These are phyloP conservation scores for Emergomyces pasteurianus DNA, from an alignment of 2,329 filamentous ascomycete genomes.

Conservation along the genomic window DNA sequence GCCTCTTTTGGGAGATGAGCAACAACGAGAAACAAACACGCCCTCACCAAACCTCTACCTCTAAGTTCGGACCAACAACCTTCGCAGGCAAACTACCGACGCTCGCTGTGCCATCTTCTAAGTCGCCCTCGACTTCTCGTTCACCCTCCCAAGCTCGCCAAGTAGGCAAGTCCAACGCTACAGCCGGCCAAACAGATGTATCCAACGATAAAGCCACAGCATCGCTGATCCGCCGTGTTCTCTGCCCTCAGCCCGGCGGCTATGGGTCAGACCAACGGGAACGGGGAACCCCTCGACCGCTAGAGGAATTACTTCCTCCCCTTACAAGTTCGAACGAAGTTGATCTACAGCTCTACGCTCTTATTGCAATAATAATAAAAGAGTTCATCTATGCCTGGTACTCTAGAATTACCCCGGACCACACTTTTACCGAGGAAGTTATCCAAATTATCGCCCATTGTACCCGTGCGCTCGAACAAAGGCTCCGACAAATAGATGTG, in stretches of 20 bases:
- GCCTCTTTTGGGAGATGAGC: conserved; percentile 26
- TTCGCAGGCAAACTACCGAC: conserved; percentile 22
- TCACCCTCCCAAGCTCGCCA: conserved; percentile 20
- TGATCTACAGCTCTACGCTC: conserved; percentile 83
- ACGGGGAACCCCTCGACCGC: conserved; percentile 50
- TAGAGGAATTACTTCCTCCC: conserved; percentile 75
- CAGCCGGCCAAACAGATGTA: conserved; percentile 32
- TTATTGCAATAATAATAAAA: conserved; percentile 78
- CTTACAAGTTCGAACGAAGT: conserved; percentile 90
- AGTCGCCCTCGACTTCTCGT: conserved; percentile 19
- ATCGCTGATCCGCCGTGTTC: conserved; percentile 66
- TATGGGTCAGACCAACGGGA: conserved; percentile 40
- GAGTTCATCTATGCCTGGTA: conserved; percentile 95
- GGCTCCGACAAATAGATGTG: conserved; percentile 69
- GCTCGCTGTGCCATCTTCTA: conserved; percentile 18
- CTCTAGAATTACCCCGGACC: conserved; percentile 78
- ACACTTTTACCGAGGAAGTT: conserved; percentile 75
- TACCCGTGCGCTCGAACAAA: conserved; percentile 75
- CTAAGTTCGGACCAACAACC: conserved; percentile 26
- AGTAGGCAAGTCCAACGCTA: conserved; percentile 9
- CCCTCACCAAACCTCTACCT: conserved; percentile 28
- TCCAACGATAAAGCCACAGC: conserved; percentile 69
- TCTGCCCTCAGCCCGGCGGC: conserved; percentile 54
- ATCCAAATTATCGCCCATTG: conserved; percentile 87
- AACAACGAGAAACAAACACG: conserved; percentile 24